phyloP scores from a whole-genome alignment of 2,329 filamentous ascomycete genomes.

The Aureobasidium sp. region DNA sequence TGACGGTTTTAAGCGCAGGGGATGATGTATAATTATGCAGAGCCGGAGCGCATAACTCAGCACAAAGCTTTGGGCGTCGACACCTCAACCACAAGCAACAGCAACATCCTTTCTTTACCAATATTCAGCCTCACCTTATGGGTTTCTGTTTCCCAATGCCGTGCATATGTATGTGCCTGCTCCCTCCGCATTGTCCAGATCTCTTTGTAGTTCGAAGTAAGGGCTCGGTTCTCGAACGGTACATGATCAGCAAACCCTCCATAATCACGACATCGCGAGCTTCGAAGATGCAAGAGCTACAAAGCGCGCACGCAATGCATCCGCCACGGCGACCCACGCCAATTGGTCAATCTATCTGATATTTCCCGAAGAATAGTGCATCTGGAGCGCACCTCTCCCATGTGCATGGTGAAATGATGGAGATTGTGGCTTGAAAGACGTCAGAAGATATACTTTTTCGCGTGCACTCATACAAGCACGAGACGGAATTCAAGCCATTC shows the following conservation, averaged over 20 bases:
- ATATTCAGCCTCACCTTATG: not conserved
- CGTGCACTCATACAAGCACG: not conserved
- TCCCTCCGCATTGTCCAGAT: not conserved
- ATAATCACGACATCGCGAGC: conserved; percentile 13
- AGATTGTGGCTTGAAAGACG: conserved; percentile 3
- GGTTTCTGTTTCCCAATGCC: not conserved
- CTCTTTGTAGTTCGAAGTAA: not conserved
- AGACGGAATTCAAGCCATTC: not conserved
- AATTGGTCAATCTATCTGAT: not conserved
- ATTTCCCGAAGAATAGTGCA: not conserved
- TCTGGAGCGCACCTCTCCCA: not conserved
- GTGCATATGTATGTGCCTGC: not conserved
- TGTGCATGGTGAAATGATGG: not conserved
- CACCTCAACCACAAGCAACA: not conserved
- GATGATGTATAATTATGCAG: not conserved
- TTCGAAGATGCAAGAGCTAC: conserved; percentile 6
- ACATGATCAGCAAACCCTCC: not conserved
- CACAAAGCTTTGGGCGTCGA: not conserved
- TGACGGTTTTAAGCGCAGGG: not conserved
- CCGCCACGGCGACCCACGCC: not conserved
- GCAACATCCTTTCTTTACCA: not conserved
- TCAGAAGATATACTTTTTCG: conserved; percentile 7
- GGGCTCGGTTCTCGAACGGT: too few species aligned
- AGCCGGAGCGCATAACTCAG: not conserved
- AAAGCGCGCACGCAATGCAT: not conserved